phyloP scores from a whole-genome alignment of 225 moss, liverwort and hornwort species.

The Marchantia polymorpha region DNA sequence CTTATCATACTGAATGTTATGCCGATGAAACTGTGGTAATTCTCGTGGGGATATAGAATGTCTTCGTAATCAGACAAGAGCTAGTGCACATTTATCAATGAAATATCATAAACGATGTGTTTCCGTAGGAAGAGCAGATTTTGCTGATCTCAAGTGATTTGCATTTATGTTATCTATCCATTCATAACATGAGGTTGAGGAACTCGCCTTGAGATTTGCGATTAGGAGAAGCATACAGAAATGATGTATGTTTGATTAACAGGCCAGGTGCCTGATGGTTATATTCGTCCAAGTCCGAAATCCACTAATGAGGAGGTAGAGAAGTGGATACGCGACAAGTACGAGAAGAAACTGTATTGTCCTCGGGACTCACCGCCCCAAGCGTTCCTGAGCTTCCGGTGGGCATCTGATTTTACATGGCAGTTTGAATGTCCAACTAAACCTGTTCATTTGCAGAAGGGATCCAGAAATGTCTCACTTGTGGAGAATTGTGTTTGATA shows the following conservation, averaged over 20 bases:
- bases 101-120: too few relatives aligned
- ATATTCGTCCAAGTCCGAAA: conserved; percentile 49
- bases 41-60: too few relatives aligned
- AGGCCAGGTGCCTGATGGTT: conserved; percentile 57
- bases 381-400: conserved; percentile 15
- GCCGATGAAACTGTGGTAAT: too few relatives aligned
- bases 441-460: too few relatives aligned
- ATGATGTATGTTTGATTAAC: conserved; percentile 7
- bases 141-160: not conserved
- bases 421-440: not conserved
- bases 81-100: too few relatives aligned
- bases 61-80: too few relatives aligned
- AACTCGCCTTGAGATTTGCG: not conserved
- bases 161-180: not conserved
- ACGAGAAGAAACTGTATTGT: conserved; percentile 59
- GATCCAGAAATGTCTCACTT: too few relatives aligned
- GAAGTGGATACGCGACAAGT: conserved; percentile 72
- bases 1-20: too few relatives aligned
- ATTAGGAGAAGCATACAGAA: not conserved
- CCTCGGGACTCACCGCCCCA: conserved; percentile 43
- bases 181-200: not conserved
- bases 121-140: not conserved
- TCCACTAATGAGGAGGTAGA: conserved; percentile 55
- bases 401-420: not conserved
- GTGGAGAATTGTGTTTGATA: too few relatives aligned